Evolutionary conservation across 2,329 filamentous ascomycete species (phyloP).

Genomic region (Colletotrichum truncatum): DNA sequence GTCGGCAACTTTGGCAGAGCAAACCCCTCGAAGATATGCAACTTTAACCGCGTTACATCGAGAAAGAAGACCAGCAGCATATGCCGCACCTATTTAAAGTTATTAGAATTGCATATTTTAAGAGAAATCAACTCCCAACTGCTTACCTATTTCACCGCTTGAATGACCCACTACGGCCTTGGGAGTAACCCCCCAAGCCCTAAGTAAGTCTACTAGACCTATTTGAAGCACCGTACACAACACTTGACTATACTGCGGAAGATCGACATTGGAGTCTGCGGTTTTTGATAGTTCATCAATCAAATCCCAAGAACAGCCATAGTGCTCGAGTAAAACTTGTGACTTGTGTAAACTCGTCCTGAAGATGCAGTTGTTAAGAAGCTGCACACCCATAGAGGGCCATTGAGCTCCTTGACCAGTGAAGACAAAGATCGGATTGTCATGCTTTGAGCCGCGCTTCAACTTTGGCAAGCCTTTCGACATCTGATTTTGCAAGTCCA

Average conservation of each 20-base stretch:
- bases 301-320: constrained; percentile 9
- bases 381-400: constrained; percentile 41
- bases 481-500: background rate
- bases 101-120: background rate
- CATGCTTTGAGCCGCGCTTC: background rate
- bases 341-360: constrained; percentile 2
- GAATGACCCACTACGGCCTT: constrained; percentile 5
- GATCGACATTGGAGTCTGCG: background rate
- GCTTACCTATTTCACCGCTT: constrained; percentile 17
- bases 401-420: constrained; percentile 50
- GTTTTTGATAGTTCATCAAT: background rate
- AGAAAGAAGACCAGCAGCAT: constrained; percentile 44
- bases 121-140: fast-evolving
- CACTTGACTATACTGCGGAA: constrained; percentile 44
- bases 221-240: constrained; percentile 57
- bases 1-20: constrained; percentile 2
- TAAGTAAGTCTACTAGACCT: constrained; percentile 51
- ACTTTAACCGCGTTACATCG: constrained; percentile 38
- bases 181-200: constrained; percentile 48
- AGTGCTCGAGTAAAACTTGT: background rate
- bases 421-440: constrained; percentile 38
- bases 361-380: constrained; percentile 34
- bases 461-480: background rate
- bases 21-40: constrained; percentile 42
- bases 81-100: constrained; percentile 46